These are phyloP conservation scores for Graphiopsis chlorocephala DNA, from an alignment of 2,329 filamentous ascomycete species.

Conservation along the genomic window DNA sequence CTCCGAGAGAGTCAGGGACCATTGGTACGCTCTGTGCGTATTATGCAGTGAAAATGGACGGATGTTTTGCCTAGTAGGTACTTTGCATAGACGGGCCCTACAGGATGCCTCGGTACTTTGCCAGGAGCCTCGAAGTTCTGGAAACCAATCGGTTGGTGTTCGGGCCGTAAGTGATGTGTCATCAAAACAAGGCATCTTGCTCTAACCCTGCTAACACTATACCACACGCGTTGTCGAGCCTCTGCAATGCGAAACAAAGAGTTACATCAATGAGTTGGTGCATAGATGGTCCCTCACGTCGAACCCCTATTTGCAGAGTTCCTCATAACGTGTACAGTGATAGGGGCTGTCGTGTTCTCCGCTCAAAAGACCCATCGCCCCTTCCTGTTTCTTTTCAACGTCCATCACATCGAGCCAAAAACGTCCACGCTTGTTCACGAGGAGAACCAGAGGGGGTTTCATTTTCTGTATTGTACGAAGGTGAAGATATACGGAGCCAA, in stretches of 20 bases:
- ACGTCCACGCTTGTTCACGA: background rate
- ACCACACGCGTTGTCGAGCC: background rate
- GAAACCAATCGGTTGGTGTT: background rate
- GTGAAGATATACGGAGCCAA: background rate
- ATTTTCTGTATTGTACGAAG: background rate
- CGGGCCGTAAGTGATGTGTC: background rate
- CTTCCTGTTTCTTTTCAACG: background rate
- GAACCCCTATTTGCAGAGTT: background rate
- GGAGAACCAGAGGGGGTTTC: too few relatives aligned
- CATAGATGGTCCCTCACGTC: background rate
- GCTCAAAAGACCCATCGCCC: too few relatives aligned
- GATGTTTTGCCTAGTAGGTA: background rate
- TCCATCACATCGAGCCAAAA: background rate
- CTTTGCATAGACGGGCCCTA: background rate
- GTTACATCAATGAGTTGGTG: background rate
- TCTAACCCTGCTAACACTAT: background rate
- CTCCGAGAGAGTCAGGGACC: background rate
- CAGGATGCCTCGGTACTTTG: constrained; percentile 1
- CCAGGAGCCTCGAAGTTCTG: background rate
- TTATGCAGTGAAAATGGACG: background rate
- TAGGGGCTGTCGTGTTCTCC: background rate
- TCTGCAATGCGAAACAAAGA: background rate
- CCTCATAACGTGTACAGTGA: background rate
- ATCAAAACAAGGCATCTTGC: background rate
- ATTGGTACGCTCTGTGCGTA: background rate